Conservation (phyloP, 2,329 filamentous ascomycete species). For the Myriosclerotinia duriaeana region DNA sequence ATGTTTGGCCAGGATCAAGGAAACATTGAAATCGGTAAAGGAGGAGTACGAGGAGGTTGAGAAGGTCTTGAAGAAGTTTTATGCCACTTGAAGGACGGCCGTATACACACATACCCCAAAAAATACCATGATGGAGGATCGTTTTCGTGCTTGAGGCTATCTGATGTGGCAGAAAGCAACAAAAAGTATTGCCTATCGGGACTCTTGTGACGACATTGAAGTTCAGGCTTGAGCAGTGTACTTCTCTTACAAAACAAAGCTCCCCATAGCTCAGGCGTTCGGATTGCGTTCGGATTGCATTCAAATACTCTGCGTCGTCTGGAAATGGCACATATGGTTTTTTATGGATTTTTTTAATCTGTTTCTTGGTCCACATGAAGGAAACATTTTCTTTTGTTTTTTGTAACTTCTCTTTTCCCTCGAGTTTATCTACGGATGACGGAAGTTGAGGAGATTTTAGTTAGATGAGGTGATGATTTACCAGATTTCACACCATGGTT, state of each 20-base stretch:
- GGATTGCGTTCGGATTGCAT: slow-evolving; percentile 24
- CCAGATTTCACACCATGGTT: slow-evolving; percentile 10
- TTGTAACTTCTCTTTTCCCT: slow-evolving; percentile 7
- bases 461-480: slow-evolving; percentile 13
- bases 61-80: slow-evolving; percentile 58
- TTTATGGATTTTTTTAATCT: slow-evolving; percentile 22
- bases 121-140: slow-evolving; percentile 12
- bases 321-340: slow-evolving; percentile 24
- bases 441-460: slow-evolving; percentile 9
- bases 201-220: slow-evolving; percentile 36
- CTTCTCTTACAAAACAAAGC: slow-evolving; percentile 37
- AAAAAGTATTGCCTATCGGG: slow-evolving; percentile 21
- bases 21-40: slow-evolving; percentile 70
- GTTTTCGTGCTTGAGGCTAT: slow-evolving; percentile 33
- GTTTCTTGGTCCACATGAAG: slow-evolving; percentile 13
- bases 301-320: slow-evolving; percentile 25
- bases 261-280: slow-evolving; percentile 35
- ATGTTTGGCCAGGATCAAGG: slow-evolving; percentile 68
- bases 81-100: slow-evolving; percentile 27
- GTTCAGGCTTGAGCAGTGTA: slow-evolving; percentile 32
- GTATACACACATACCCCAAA: slow-evolving; percentile 4
- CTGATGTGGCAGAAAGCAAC: slow-evolving; percentile 12
- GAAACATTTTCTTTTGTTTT: slow-evolving; percentile 13
- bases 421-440: slow-evolving; percentile 13
- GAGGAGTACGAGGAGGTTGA: slow-evolving; percentile 74